A percentile compares a stretch with the other conserved stretches of the same genome.
These are phyloP conservation scores for Leptodontidium sp. DNA, from an alignment of 2,329 filamentous ascomycete species.

Conservation along the genomic window DNA sequence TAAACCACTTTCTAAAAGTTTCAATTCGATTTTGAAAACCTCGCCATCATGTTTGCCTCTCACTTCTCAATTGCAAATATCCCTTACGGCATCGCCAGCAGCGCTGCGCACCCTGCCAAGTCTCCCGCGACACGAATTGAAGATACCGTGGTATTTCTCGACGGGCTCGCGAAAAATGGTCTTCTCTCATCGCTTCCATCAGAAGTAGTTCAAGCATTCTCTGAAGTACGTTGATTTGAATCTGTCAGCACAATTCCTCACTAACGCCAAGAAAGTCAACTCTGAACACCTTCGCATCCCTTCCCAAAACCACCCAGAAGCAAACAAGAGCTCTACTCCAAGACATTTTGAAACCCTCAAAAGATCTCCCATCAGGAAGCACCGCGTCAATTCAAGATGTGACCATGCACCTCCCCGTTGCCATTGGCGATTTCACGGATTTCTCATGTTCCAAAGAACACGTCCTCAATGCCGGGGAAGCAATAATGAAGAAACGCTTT, in stretches of 20 bases:
- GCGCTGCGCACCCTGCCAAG: slow-evolving; percentile 47
- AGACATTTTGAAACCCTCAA: slow-evolving; percentile 43
- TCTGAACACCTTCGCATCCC: slow-evolving; percentile 59
- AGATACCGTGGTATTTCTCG: slow-evolving; percentile 61
- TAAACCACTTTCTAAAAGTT: background rate
- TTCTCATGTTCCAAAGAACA: slow-evolving; percentile 64
- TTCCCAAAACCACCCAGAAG: slow-evolving; percentile 50
- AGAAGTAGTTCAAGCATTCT: slow-evolving; percentile 33
- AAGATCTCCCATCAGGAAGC: slow-evolving; percentile 38
- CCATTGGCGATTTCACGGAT: slow-evolving; percentile 64
- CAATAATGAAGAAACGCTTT: slow-evolving; percentile 50
- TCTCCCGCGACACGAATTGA: slow-evolving; percentile 59
- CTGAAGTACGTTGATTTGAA: slow-evolving; percentile 6
- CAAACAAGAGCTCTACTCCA: slow-evolving; percentile 54
- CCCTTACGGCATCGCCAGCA: slow-evolving; percentile 61
- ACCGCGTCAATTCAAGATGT: slow-evolving; percentile 50
- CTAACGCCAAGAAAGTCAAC: slow-evolving; percentile 43
- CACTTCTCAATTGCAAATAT: slow-evolving; percentile 62
- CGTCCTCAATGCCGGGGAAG: slow-evolving; percentile 57
- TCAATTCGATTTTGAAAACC: background rate
- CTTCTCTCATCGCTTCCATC: slow-evolving; percentile 15
- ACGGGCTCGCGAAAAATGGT: slow-evolving; percentile 49
- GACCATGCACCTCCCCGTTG: slow-evolving; percentile 61
- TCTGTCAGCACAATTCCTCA: no score
- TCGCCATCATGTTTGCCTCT: slow-evolving; percentile 28